Conservation (phyloP, 495 filamentous ascomycete genomes). For the Pyrenula aspistea region DNA sequence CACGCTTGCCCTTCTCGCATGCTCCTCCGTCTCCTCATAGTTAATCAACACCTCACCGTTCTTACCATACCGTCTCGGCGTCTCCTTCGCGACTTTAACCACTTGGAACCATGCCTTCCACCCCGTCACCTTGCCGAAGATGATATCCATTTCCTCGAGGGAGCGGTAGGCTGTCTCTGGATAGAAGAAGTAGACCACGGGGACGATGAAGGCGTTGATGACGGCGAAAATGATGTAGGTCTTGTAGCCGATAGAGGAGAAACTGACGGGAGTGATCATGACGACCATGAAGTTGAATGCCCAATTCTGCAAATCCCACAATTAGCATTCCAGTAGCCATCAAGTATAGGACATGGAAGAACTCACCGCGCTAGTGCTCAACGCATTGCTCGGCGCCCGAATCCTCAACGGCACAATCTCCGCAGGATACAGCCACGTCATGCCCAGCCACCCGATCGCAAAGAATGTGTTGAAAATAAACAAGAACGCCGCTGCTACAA, state of each 20-base stretch:
- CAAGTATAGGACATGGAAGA: too few relatives aligned
- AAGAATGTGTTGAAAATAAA: slow-evolving; percentile 74
- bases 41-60: slow-evolving; percentile 55
- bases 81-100: slow-evolving; percentile 43
- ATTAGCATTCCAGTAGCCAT: too few relatives aligned
- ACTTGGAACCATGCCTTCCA: slow-evolving; percentile 37
- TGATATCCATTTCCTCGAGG: slow-evolving; percentile 64
- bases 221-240: slow-evolving; percentile 75
- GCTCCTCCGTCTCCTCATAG: slow-evolving; percentile 41
- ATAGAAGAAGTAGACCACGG: slow-evolving; percentile 62
- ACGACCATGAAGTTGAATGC: slow-evolving; percentile 48
- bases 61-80: slow-evolving; percentile 59
- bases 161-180: slow-evolving; percentile 64
- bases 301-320: slow-evolving; percentile 22
- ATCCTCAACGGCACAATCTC: slow-evolving; percentile 65
- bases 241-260: slow-evolving; percentile 52
- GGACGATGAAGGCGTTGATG: slow-evolving; percentile 62
- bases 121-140: slow-evolving; percentile 49
- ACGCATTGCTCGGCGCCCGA: slow-evolving; percentile 60
- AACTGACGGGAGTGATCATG: slow-evolving; percentile 61
- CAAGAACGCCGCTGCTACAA: slow-evolving; percentile 46
- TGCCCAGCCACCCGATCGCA: slow-evolving; percentile 64
- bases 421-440: slow-evolving; percentile 66
- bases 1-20: slow-evolving; percentile 19
- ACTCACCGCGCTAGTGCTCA: slow-evolving; percentile 37